Evolutionary conservation across 2,329 filamentous ascomycete species (phyloP).

Genomic region (Diaporthe sp.): DNA sequence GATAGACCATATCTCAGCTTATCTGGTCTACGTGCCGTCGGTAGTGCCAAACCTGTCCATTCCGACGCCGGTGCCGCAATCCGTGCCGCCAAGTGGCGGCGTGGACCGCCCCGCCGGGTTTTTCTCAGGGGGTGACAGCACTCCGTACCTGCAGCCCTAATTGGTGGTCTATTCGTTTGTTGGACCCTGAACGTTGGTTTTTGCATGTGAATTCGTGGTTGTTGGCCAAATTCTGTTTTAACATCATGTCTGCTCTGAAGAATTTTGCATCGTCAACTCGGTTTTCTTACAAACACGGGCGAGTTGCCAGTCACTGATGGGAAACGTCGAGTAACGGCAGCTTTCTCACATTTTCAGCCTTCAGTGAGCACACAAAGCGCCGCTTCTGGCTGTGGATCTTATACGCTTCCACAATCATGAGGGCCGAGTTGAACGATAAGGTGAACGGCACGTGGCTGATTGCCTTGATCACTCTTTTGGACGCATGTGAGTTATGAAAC

Average conservation of each 20-base stretch:
- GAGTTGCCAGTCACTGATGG: not conserved
- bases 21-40: not conserved
- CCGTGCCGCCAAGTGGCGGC: conserved; percentile 8
- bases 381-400: not conserved
- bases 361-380: not conserved
- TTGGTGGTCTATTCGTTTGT: conserved; percentile 7
- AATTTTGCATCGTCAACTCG: not conserved
- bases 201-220: not conserved
- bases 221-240: not conserved
- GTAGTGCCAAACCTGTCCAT: not conserved
- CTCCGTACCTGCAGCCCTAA: conserved; percentile 22
- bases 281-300: not conserved
- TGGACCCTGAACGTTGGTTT: not conserved
- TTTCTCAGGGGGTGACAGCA: conserved; percentile 23
- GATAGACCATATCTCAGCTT: not conserved
- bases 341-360: not conserved
- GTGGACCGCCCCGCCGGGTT: conserved; percentile 17
- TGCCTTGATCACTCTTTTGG: conserved; percentile 39
- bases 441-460: conserved; percentile 40
- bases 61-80: conserved; percentile 29
- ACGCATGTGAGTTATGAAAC: conserved; percentile 32
- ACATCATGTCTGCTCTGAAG: not conserved
- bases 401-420: not conserved
- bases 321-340: not conserved
- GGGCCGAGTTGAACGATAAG: conserved; percentile 29